Conservation (phyloP, 2,329 filamentous ascomycete genomes). For the Onygenales sp. region DNA sequence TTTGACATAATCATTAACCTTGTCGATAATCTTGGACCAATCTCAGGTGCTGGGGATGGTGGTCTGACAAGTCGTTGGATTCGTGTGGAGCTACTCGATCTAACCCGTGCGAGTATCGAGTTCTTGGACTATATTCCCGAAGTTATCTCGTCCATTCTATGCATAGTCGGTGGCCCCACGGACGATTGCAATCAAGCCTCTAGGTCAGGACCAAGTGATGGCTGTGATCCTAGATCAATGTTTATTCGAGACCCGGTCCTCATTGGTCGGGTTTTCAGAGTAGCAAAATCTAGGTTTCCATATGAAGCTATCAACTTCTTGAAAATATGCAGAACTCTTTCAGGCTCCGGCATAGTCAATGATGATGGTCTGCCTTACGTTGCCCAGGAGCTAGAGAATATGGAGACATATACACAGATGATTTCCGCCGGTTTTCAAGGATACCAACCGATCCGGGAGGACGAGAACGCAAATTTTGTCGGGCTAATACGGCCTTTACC, state of each 20-base stretch:
- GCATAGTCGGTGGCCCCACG: slow-evolving; percentile 46
- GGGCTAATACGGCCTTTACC: slow-evolving; percentile 51
- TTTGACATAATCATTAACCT: slow-evolving; percentile 40
- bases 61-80: slow-evolving; percentile 52
- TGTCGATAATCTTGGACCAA: slow-evolving; percentile 33
- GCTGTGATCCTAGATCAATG: slow-evolving; percentile 34
- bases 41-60: slow-evolving; percentile 41
- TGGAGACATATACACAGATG: slow-evolving; percentile 66
- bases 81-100: slow-evolving; percentile 56
- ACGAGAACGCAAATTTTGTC: slow-evolving; percentile 75
- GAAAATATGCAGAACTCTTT: slow-evolving; percentile 58
- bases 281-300: slow-evolving; percentile 69
- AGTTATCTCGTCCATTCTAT: slow-evolving; percentile 56
- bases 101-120: slow-evolving; percentile 58
- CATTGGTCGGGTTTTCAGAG: slow-evolving; percentile 51
- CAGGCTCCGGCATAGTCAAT: slow-evolving; percentile 35
- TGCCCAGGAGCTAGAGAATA: slow-evolving; percentile 55
- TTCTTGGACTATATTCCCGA: slow-evolving; percentile 65
- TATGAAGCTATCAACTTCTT: slow-evolving; percentile 77
- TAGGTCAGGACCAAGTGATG: slow-evolving; percentile 11
- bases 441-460: slow-evolving; percentile 72
- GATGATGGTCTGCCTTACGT: slow-evolving; percentile 45
- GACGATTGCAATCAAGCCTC: slow-evolving; percentile 13
- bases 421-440: slow-evolving; percentile 63
- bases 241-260: slow-evolving; percentile 51